Base-by-base conservation (phyloP, 331 rosid species). In the Arachis monticola region DNA sequence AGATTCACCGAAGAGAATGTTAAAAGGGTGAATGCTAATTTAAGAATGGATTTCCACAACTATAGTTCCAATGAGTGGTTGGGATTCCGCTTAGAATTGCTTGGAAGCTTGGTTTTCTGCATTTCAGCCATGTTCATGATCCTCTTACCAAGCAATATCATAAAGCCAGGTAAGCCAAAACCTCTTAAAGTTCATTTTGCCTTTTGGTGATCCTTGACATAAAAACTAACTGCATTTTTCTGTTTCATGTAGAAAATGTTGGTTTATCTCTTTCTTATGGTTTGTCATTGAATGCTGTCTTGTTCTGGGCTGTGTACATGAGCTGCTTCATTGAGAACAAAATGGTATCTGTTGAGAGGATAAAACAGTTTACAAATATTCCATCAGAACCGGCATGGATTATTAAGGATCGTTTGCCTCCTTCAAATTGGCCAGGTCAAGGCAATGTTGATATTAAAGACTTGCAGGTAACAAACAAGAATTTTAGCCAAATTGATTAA, bases 221-320 rank as follows among this genome's bases (percentile, higher is more conserved):
- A 64, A 13, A n/a, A 46, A 70, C 73, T 83, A 59, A 70, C 35
- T 74, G 7, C 6, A 42, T 77, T 65, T 46, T 80, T 73, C 22
- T 61, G 56, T 7, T 38, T 75, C 64, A 35, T 77, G 75, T 78
- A 92, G 97, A 87, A 75, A 76, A 85, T 70, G 88, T 89, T 65
- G 97, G 97, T 52, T 80, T 92, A 76, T 76, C 97, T 45, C 91
- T 89, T 60, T 89, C 96, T 22, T 91, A 91, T 57, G 97, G 96
- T 8, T 32, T 91, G 79, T 77, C 91, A 60, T 83, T 91, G 51
- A 91, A 91, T 45, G 13, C 8, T 1, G 87, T 77, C 41, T 22
- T 89, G 85, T 87, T 87, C 69, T 89, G 72, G 79, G 67, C 87
- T 30, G 67, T 86, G 35, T 83, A 76, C 79, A 62, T 83, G 83